phyloP scores from a whole-genome alignment of 169 alveolate species.

The Eimeria zaria region DNA sequence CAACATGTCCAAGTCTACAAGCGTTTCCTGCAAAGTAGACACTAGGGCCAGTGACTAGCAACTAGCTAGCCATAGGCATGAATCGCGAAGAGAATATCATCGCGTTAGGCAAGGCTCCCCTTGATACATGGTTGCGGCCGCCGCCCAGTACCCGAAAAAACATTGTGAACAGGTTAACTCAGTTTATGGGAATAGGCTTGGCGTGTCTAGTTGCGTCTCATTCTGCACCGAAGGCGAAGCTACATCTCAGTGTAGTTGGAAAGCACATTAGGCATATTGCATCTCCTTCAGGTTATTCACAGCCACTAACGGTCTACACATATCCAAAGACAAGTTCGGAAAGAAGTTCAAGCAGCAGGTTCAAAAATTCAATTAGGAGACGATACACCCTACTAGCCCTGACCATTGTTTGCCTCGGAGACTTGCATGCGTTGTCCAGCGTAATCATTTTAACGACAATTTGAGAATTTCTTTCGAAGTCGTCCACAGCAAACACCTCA shows the following conservation, averaged over 20 bases:
- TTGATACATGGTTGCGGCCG: background rate
- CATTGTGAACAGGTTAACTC: background rate
- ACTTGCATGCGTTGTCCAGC: constrained; percentile 40
- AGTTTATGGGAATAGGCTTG: background rate
- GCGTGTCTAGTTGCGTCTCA: background rate
- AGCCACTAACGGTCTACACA: background rate
- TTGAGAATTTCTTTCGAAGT: constrained; percentile 77
- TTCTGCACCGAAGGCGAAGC: background rate
- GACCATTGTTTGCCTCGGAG: constrained; percentile 58
- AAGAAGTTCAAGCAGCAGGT: background rate
- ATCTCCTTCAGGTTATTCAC: background rate
- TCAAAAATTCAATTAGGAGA: background rate
- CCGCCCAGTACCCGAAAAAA: background rate
- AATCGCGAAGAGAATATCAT: background rate
- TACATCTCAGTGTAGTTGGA: background rate
- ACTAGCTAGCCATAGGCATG: background rate
- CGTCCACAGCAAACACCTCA: constrained; percentile 82
- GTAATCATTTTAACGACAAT: constrained; percentile 78
- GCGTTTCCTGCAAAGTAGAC: background rate
- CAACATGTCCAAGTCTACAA: background rate
- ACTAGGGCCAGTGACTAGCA: background rate
- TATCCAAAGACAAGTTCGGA: background rate
- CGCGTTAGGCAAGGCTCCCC: background rate
- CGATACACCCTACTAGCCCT: background rate
- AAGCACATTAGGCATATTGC: background rate